Conservation (phyloP, 192 early-diverging fungal species). For the Coemansia sp. region DNA sequence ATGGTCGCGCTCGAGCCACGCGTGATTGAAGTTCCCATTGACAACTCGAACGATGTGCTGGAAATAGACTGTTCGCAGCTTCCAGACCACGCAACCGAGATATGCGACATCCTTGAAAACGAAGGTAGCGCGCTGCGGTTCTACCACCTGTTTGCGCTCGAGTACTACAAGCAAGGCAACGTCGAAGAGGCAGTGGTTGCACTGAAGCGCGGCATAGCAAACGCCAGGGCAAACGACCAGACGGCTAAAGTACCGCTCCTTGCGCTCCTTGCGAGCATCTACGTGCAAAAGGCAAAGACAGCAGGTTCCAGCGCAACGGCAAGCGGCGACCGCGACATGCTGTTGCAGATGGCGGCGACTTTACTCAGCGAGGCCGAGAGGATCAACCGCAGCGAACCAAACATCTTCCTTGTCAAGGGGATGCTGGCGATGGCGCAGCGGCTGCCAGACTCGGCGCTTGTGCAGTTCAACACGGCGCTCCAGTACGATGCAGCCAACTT, state of each 20-base stretch:
- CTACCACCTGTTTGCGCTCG: conserved; percentile 71
- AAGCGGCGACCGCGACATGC: conserved; percentile 54
- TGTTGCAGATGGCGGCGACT: conserved; percentile 68
- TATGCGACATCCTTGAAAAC: conserved; percentile 69
- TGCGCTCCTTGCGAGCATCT: conserved; percentile 69
- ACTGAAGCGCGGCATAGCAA: conserved; percentile 58
- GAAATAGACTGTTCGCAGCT: conserved; percentile 68
- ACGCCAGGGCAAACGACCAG: conserved; percentile 40
- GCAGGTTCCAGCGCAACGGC: conserved; percentile 1
- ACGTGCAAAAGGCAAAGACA: conserved; percentile 67
- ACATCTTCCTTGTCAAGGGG: conserved; percentile 75
- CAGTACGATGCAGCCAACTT: conserved; percentile 41
- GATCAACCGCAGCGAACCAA: conserved; percentile 66
- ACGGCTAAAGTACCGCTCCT: conserved; percentile 65
- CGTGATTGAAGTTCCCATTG: conserved; percentile 62
- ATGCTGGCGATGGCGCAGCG: conserved; percentile 39
- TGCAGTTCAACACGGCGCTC: conserved; percentile 56
- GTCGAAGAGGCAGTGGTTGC: conserved; percentile 60
- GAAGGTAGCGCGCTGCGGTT: conserved; percentile 63
- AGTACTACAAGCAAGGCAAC: conserved; percentile 70
- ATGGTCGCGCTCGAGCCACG: conserved; percentile 17
- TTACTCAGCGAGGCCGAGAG: conserved; percentile 74
- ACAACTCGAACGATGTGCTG: conserved; percentile 65
- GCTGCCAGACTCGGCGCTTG: conserved; percentile 39
- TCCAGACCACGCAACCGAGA: conserved; percentile 57